Conservation (phyloP, 108 stramenopile genomes). For the Nannochloropsis gaditana region DNA sequence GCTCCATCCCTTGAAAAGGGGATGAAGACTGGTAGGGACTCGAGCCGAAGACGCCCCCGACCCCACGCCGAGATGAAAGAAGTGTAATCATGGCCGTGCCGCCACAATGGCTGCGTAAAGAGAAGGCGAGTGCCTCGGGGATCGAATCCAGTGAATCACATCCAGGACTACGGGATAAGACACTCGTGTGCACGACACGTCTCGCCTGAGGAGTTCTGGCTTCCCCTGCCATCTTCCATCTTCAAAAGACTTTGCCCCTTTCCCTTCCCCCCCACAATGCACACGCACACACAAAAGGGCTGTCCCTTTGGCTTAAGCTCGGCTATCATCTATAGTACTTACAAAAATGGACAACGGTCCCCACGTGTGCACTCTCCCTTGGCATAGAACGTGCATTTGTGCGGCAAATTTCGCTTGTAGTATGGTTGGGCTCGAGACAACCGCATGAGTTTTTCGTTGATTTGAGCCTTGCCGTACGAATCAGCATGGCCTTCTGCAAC, state of each 20-base stretch:
- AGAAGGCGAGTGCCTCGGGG: too few relatives aligned
- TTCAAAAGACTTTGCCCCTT: too few relatives aligned
- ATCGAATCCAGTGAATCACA: too few relatives aligned
- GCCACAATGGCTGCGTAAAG: too few relatives aligned
- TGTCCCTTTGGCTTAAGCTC: neutral
- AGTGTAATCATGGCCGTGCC: neutral
- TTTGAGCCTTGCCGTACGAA: conserved; percentile 15
- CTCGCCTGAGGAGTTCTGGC: too few relatives aligned
- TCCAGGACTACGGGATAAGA: too few relatives aligned
- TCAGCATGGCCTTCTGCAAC: neutral
- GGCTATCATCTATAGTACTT: neutral
- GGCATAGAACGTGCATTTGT: conserved; percentile 90
- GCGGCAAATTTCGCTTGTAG: conserved; percentile 88
- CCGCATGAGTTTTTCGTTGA: conserved; percentile 60
- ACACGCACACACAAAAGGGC: too few relatives aligned
- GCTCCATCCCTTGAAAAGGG: too few relatives aligned
- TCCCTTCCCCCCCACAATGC: too few relatives aligned
- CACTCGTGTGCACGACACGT: too few relatives aligned
- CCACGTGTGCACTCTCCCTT: conserved; percentile 91
- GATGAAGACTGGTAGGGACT: neutral
- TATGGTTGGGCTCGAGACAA: conserved; percentile 87
- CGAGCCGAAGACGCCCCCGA: neutral
- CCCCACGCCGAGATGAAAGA: neutral
- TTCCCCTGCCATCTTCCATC: too few relatives aligned
- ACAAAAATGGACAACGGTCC: conserved; percentile 76